Percentiles rank a stretch among this genome's conserved stretches.
These are phyloP conservation scores for Phytomonas francai DNA, from an alignment of 208 protist genomes.

Conservation along the genomic window DNA sequence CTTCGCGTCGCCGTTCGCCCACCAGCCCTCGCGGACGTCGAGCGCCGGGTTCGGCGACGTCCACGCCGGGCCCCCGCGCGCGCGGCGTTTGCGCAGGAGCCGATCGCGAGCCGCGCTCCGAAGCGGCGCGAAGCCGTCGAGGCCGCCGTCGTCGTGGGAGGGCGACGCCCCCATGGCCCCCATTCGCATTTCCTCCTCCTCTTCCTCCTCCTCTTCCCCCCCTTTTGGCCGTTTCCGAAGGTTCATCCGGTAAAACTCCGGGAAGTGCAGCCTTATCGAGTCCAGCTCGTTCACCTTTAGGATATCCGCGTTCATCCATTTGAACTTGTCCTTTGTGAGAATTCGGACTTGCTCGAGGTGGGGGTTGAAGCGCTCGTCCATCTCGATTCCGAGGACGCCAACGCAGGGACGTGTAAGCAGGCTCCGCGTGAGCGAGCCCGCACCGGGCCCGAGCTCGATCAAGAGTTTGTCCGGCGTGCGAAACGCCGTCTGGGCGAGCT, in stretches of 20 bases:
- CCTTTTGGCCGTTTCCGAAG: slow-evolving; percentile 17
- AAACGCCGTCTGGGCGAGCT: slow-evolving; percentile 58
- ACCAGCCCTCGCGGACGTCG: slow-evolving; percentile 61
- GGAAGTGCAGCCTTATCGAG: slow-evolving; percentile 39
- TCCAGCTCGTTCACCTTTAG: slow-evolving; percentile 71
- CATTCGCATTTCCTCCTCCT: not conserved
- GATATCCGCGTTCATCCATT: slow-evolving; percentile 82
- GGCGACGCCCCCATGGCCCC: not conserved
- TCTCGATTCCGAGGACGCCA: slow-evolving; percentile 74
- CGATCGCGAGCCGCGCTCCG: slow-evolving; percentile 10
- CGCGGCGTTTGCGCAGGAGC: slow-evolving; percentile 16
- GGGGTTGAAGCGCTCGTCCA: slow-evolving; percentile 70
- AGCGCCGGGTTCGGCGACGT: slow-evolving; percentile 33
- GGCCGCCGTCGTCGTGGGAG: not conserved
- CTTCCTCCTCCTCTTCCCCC: not conserved
- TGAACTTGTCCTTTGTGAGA: slow-evolving; percentile 79
- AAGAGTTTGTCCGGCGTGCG: slow-evolving; percentile 71
- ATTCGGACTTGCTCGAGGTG: slow-evolving; percentile 75
- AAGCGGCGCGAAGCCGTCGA: not conserved
- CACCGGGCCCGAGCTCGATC: slow-evolving; percentile 77
- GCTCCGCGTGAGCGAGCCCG: slow-evolving; percentile 75
- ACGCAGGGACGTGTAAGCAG: slow-evolving; percentile 77
- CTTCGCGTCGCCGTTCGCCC: slow-evolving; percentile 72
- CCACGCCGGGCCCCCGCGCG: not conserved
- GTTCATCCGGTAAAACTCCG: slow-evolving; percentile 50